Percentiles rank a stretch among this genome's conserved stretches.
Evolutionary conservation across 140 eudicot species (phyloP).

Genomic region (Cichorium intybus): DNA sequence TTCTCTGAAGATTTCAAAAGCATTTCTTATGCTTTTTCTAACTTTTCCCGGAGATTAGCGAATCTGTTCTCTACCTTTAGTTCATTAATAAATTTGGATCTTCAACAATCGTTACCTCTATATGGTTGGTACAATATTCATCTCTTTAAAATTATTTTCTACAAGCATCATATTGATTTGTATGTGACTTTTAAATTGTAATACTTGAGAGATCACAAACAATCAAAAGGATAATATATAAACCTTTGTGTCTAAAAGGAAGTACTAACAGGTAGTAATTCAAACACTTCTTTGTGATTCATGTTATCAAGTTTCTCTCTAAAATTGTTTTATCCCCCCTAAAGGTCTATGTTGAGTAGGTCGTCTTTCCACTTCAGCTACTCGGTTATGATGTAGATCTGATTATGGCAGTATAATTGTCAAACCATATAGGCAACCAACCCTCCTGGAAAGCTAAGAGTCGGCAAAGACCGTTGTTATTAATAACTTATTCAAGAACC

Average conservation of each 20-base stretch:
- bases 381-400: slow-evolving; percentile 96
- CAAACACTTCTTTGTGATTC: no score
- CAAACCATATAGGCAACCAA: slow-evolving; percentile 99
- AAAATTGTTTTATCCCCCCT: slow-evolving; percentile 1
- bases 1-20: slow-evolving; percentile 51
- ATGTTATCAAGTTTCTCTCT: no score
- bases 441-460: no score
- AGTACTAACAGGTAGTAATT: no score
- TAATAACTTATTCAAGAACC: background rate
- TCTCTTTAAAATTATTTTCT: no score
- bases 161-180: no score
- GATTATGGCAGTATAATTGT: slow-evolving; percentile 87
- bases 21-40: slow-evolving; percentile 59
- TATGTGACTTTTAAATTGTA: no score
- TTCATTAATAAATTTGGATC: slow-evolving; percentile 21
- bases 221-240: no score
- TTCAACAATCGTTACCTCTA: slow-evolving; percentile 9
- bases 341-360: slow-evolving; percentile 94
- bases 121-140: slow-evolving; percentile 24
- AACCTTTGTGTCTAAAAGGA: no score
- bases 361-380: slow-evolving; percentile 88
- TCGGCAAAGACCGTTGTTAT: no score
- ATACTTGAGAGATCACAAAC: no score
- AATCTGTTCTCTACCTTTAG: slow-evolving; percentile 7
- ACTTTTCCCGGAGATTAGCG: slow-evolving; percentile 24